These are phyloP conservation scores for Nepenthes alata DNA, from an alignment of 179 eudicot species.

Conservation along the genomic window DNA sequence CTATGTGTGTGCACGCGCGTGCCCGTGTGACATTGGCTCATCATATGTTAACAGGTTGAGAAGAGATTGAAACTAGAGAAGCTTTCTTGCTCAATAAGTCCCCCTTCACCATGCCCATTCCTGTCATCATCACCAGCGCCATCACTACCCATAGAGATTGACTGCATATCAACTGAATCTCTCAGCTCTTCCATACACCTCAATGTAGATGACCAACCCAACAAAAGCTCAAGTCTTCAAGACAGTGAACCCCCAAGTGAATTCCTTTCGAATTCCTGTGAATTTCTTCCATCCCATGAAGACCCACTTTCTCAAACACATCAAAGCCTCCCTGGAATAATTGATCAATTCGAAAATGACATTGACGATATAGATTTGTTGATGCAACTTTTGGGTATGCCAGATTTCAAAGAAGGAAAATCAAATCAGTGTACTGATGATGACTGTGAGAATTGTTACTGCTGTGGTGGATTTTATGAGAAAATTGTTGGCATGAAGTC, in stretches of 20 bases:
- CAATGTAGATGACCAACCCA: conserved; percentile 17
- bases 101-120: conserved; percentile 6
- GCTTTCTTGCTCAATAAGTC: conserved; percentile 8
- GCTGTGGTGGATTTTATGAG: conserved; percentile 47
- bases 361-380: conserved; percentile 46
- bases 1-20: not conserved
- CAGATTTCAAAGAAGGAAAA: conserved; percentile 21
- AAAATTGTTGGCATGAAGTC: conserved; percentile 69
- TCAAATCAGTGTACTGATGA: conserved; percentile 4
- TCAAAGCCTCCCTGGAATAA: conserved; percentile 12
- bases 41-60: conserved; percentile 40
- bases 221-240: conserved; percentile 20
- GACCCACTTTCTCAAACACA: conserved; percentile 13
- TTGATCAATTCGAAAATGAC: conserved; percentile 2
- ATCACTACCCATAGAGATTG: conserved; percentile 4
- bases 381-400: conserved; percentile 45
- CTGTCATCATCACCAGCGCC: conserved; percentile 2
- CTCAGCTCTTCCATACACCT: conserved; percentile 55
- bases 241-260: conserved; percentile 48
- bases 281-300: conserved; percentile 33
- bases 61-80: conserved; percentile 64
- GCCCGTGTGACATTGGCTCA: not conserved
- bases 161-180: conserved; percentile 22
- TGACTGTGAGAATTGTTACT: conserved; percentile 12
- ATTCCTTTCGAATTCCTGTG: conserved; percentile 42